Evolutionary conservation across 192 early-diverging fungal species (phyloP).

Genomic region (Backusella australiensis): DNA sequence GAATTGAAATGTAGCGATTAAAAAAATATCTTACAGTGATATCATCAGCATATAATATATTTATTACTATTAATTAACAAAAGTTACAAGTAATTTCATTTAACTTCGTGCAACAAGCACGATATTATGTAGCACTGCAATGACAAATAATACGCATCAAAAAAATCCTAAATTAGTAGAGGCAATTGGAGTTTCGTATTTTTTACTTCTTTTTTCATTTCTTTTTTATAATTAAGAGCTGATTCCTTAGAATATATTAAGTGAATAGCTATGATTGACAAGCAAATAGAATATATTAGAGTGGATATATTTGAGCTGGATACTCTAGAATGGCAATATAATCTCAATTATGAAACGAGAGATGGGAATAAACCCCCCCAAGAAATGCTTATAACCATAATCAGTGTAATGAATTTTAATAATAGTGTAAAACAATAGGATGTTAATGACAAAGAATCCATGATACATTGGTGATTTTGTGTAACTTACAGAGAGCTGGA

Average conservation of each 20-base stretch:
- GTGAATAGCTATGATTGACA: too few species aligned
- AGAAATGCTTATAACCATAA: too few species aligned
- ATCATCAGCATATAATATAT: neutral
- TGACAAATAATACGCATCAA: neutral
- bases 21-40: neutral
- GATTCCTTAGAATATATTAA: neutral
- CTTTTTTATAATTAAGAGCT: neutral
- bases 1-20: neutral
- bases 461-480: neutral
- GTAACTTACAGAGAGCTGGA: neutral
- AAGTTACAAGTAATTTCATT: neutral
- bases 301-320: too few species aligned
- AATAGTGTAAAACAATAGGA: neutral
- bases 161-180: neutral
- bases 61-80: neutral
- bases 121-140: neutral
- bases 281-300: too few species aligned
- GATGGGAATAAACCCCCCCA: too few species aligned
- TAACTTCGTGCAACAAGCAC: neutral
- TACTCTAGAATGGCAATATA: too few species aligned
- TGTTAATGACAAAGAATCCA: neutral
- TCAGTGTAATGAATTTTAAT: too few species aligned
- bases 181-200: neutral
- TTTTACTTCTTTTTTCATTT: too few species aligned
- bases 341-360: too few species aligned